These are phyloP conservation scores for Pseudodiploospora longispora DNA, from an alignment of 2,329 filamentous ascomycete species.

Conservation along the genomic window DNA sequence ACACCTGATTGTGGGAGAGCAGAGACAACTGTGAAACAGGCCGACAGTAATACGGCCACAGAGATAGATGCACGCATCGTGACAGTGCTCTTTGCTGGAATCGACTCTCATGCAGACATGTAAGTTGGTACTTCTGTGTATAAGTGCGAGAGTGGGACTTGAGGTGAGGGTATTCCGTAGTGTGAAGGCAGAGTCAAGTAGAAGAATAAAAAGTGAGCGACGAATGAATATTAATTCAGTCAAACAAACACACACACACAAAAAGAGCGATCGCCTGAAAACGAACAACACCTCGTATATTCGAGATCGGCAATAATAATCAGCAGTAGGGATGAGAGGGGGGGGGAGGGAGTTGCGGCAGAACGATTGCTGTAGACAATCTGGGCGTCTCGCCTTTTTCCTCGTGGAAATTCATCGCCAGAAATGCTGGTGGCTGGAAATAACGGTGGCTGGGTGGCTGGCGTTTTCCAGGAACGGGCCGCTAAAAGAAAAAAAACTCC, in stretches of 20 bases:
- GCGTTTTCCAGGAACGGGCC: constrained; percentile 8
- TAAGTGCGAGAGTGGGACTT: neutral
- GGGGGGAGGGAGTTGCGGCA: neutral
- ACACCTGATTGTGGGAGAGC: constrained; percentile 21
- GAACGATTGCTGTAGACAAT: constrained; percentile 1
- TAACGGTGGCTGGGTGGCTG: constrained; percentile 5
- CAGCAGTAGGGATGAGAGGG: constrained; percentile 4
- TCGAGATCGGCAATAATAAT: neutral
- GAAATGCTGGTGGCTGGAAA: constrained; percentile 11
- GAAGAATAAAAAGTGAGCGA: no score
- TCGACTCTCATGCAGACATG: no score
- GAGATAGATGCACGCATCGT: constrained; percentile 24
- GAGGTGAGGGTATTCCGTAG: no score
- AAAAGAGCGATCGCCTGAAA: constrained; percentile 1
- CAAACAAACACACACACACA: neutral
- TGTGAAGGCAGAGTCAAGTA: no score
- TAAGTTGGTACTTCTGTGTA: no score
- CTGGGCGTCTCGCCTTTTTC: constrained; percentile 1
- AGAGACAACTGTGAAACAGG: constrained; percentile 16
- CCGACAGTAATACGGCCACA: constrained; percentile 22
- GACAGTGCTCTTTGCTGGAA: constrained; percentile 8
- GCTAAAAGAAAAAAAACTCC: neutral
- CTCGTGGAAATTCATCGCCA: constrained; percentile 2
- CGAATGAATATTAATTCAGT: neutral
- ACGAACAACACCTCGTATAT: neutral